Conservation (phyloP, 1,284 basidiomycete genomes). For the Fomitopsis betulina region DNA sequence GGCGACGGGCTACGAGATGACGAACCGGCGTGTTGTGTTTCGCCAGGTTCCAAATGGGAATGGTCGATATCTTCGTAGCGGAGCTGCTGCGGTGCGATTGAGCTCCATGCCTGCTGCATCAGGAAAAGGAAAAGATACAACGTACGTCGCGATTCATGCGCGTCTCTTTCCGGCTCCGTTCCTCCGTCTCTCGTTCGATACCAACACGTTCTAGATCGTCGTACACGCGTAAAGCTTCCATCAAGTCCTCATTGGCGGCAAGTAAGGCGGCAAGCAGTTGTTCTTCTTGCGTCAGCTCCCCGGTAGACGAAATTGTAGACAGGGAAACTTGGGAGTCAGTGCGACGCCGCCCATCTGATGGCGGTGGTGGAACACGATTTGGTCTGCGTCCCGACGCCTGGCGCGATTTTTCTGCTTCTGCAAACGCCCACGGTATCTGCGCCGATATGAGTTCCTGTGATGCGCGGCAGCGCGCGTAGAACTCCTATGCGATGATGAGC, state of each 20-base stretch:
- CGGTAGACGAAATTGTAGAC: constrained; percentile 26
- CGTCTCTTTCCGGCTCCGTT: constrained; percentile 55
- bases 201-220: constrained; percentile 69
- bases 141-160: constrained; percentile 53
- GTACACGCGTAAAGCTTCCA: constrained; percentile 43
- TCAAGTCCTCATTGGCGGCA: constrained; percentile 55
- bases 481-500: constrained; percentile 47
- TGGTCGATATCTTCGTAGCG: constrained; percentile 29
- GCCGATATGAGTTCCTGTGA: constrained; percentile 72
- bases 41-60: constrained; percentile 22
- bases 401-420: constrained; percentile 60
- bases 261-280: constrained; percentile 60
- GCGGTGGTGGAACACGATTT: constrained; percentile 12
- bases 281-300: constrained; percentile 53
- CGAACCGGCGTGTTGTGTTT: constrained; percentile 22
- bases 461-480: constrained; percentile 61
- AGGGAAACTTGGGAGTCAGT: constrained; percentile 1
- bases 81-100: constrained; percentile 14
- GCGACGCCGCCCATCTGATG: constrained; percentile 11
- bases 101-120: neutral
- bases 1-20: constrained; percentile 36
- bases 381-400: constrained; percentile 18
- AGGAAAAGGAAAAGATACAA: neutral
- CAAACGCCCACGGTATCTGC: constrained; percentile 77
- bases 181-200: constrained; percentile 51